A percentile compares a stretch with the other conserved stretches of the same genome.
phyloP scores from a whole-genome alignment of 2,329 filamentous ascomycete species.

The Penicillium freii region DNA sequence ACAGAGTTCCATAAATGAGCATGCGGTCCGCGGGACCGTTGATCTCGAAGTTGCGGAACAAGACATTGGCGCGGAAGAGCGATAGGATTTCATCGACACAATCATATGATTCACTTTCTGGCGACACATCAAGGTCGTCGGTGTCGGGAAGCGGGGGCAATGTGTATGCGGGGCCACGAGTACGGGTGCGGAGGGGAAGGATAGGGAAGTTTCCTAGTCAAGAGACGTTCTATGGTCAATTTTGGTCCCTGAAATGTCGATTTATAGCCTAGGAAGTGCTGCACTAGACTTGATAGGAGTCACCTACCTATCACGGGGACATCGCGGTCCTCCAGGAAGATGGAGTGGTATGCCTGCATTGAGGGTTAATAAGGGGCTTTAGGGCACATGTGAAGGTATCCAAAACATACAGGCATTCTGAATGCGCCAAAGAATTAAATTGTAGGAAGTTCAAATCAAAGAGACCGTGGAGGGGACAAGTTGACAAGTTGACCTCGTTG shows the following conservation, averaged over 20 bases:
- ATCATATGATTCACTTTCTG: conserved; percentile 91
- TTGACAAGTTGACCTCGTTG: conserved; percentile 9
- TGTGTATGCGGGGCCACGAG: conserved; percentile 89
- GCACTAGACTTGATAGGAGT: conserved; percentile 12
- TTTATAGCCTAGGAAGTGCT: background rate
- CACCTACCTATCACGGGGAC: conserved; percentile 61
- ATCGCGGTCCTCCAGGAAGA: conserved; percentile 81
- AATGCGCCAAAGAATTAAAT: conserved; percentile 1
- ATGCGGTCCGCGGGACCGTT: conserved; percentile 92
- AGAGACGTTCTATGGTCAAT: conserved; percentile 12
- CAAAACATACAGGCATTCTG: conserved; percentile 49
- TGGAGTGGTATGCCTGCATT: conserved; percentile 87
- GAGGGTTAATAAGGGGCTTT: conserved; percentile 12
- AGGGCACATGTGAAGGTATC: background rate
- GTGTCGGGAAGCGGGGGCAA: conserved; percentile 65
- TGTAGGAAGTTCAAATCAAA: conserved; percentile 3
- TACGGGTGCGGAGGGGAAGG: conserved; percentile 89
- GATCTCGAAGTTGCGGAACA: conserved; percentile 99
- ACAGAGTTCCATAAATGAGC: conserved; percentile 94
- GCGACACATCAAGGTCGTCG: conserved; percentile 59
- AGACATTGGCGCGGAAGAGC: conserved; percentile 95
- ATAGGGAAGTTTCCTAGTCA: conserved; percentile 81
- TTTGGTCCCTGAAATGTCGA: background rate
- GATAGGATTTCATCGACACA: conserved; percentile 89
- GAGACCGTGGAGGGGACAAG: conserved; percentile 3